These are phyloP conservation scores for Termitomyces sp. DNA, from an alignment of 768 basidiomycete species.

Conservation along the genomic window DNA sequence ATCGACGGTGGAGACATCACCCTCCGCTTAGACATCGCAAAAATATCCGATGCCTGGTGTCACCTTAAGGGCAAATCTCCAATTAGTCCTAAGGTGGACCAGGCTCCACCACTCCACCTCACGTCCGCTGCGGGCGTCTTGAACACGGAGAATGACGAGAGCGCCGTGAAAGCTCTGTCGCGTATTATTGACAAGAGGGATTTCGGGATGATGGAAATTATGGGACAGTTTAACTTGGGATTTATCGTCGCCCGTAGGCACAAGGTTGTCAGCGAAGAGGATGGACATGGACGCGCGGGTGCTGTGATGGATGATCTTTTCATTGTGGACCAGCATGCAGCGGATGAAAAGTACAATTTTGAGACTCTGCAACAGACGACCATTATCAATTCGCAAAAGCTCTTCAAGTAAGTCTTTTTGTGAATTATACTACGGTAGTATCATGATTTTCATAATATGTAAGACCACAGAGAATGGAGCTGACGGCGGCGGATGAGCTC, in stretches of 20 bases:
- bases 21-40: slow-evolving; percentile 28
- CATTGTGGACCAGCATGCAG: slow-evolving; percentile 95
- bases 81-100: not conserved
- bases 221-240: slow-evolving; percentile 95
- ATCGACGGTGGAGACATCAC: slow-evolving; percentile 16
- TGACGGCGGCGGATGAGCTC: slow-evolving; percentile 88
- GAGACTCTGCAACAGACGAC: slow-evolving; percentile 92
- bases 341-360: slow-evolving; percentile 98
- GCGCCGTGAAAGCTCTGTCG: slow-evolving; percentile 61
- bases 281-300: not conserved
- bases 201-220: slow-evolving; percentile 74
- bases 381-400: slow-evolving; percentile 76
- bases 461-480: slow-evolving; percentile 72
- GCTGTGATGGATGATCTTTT: slow-evolving; percentile 77
- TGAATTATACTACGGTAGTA: not conserved
- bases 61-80: slow-evolving; percentile 2
- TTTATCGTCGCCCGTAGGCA: slow-evolving; percentile 83
- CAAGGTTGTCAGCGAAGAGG: slow-evolving; percentile 16
- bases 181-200: slow-evolving; percentile 85
- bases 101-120: slow-evolving; percentile 9
- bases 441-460: not conserved
- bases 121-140: slow-evolving; percentile 32
- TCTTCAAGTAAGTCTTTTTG: slow-evolving; percentile 61
- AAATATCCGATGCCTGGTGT: slow-evolving; percentile 20
- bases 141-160: slow-evolving; percentile 43